Conservation (phyloP, 2,329 filamentous ascomycete genomes). For the Sporothrix pseudoabietina region DNA sequence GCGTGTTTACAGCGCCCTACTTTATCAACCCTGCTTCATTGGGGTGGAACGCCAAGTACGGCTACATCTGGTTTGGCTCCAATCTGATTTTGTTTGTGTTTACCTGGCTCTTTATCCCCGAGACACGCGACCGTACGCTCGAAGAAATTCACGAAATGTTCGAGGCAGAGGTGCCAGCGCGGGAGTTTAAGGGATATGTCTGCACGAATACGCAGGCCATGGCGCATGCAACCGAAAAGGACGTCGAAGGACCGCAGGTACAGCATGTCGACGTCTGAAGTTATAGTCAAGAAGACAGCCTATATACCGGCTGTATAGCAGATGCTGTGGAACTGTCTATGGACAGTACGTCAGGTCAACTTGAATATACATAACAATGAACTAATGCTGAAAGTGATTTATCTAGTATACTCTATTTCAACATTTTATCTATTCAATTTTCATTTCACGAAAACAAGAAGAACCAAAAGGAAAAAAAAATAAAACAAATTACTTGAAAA, state of each 20-base stretch:
- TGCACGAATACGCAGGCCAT: conserved; percentile 25
- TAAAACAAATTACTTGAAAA: no score
- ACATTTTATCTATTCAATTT: no score
- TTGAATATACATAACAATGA: no score
- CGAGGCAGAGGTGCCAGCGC: conserved; percentile 32
- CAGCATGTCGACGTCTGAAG: background rate
- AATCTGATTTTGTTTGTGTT: conserved; percentile 43
- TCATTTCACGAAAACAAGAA: no score
- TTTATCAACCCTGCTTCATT: conserved; percentile 48
- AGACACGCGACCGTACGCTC: conserved; percentile 51
- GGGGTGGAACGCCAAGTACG: conserved; percentile 44
- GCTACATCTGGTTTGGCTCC: conserved; percentile 45
- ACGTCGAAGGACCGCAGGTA: background rate
- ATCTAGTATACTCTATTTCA: no score
- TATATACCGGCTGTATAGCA: background rate
- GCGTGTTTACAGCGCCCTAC: conserved; percentile 45
- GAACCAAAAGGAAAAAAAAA: no score
- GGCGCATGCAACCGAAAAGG: background rate
- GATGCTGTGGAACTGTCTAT: background rate
- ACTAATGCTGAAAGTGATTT: no score
- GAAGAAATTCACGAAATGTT: conserved; percentile 54
- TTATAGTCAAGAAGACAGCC: background rate
- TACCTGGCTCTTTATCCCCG: conserved; percentile 51
- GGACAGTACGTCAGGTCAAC: no score
- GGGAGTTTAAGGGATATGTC: conserved; percentile 33